Base-by-base conservation (phyloP, 1,284 basidiomycete genomes). In the Coniophora puteana region DNA sequence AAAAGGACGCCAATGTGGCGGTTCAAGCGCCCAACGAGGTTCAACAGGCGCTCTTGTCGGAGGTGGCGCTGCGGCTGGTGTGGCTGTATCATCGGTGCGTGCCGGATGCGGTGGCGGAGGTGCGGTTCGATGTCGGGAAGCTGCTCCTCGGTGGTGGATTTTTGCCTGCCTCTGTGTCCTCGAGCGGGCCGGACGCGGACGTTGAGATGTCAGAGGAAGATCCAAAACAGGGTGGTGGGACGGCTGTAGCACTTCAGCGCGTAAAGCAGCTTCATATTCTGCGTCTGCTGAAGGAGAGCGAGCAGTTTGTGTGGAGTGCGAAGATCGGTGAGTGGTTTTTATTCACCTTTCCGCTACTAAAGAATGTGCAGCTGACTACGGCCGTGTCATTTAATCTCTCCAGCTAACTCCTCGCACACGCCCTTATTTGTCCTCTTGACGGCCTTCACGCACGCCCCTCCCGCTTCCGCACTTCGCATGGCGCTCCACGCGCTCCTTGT, bases 61-160 rank as follows among this genome's bases (percentile, higher is more conserved):
- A 96, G 61, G 76, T 76, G 18, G 79, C 89, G 0, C 79, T 93
- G 47, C 67, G 93, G 16, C 62, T 96, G 36, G 65, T 96, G 40
- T 87, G 85, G 71, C 71, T 95, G 24, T 96, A 95, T 61, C 86
- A 94, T 52, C 71, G 71, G 18, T 83, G 79, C 34, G 63, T 96
- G 11, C 89, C 90, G 0, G 71, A 74, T 5, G 65, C 89, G 4
- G 80, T 88, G 0, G 76, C 79, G 0, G 93, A 94, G 58, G 79
- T 80, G 6, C 74, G 82, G 34, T 94, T 94, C 55, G 93, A 97
- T 58, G 78, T 86, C 14, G 90, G 90, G 11, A 91, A 91, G 55
- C 61, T 93, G 22, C 64, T 94, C 16, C 69, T 73, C 34, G 48
- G 40, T 6, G 51, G 61, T 8, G 57, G 53, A 24, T 59, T 56